phyloP scores from a whole-genome alignment of 306 rosid species.

The Trifolium repens region DNA sequence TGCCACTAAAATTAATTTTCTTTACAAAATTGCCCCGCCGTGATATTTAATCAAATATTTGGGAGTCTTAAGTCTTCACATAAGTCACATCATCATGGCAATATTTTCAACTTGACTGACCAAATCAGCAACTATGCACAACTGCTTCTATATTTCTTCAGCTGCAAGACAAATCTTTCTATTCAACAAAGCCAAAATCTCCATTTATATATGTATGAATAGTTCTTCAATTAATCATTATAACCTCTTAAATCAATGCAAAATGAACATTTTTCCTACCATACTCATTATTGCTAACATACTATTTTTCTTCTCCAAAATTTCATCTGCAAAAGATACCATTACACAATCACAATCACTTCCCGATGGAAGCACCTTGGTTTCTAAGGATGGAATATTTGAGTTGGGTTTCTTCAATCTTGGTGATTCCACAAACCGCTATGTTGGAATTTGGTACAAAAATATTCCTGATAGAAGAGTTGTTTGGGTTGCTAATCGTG shows the following conservation, averaged over 20 bases:
- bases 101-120: too few relatives aligned
- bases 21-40: too few relatives aligned
- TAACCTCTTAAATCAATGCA: background rate
- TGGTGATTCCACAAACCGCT: constrained; percentile 7
- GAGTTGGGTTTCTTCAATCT: constrained; percentile 29
- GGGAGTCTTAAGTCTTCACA: too few relatives aligned
- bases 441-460: constrained; percentile 30
- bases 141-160: too few relatives aligned
- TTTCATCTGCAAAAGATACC: background rate
- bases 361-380: constrained; percentile 23
- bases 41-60: too few relatives aligned
- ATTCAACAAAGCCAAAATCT: background rate
- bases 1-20: too few relatives aligned
- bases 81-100: too few relatives aligned
- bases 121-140: too few relatives aligned
- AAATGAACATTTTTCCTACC: background rate
- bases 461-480: background rate
- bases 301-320: background rate
- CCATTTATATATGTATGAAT: background rate
- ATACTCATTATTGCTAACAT: constrained; percentile 9
- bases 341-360: background rate
- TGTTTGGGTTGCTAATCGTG: constrained; percentile 36
- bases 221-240: background rate
- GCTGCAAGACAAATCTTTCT: too few relatives aligned
- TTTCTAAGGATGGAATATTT: constrained; percentile 19